A percentile compares a stretch with the other conserved stretches of the same genome.
Evolutionary conservation across 2,329 filamentous ascomycete species (phyloP).

Genomic region (Neofusicoccum ribis): DNA sequence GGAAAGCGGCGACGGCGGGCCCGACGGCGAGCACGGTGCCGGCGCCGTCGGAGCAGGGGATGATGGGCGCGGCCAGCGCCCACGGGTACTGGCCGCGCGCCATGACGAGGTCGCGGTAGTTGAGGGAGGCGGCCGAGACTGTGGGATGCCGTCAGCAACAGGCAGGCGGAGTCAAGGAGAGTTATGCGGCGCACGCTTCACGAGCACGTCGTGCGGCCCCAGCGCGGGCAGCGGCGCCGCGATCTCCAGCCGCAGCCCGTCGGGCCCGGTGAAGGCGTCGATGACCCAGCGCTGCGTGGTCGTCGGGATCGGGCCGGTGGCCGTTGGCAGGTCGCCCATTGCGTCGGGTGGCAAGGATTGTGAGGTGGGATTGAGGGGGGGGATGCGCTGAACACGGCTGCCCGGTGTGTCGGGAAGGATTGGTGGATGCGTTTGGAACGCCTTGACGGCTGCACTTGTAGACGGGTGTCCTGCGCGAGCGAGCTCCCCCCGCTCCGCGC

Average conservation of each 20-base stretch:
- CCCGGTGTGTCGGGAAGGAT: no score
- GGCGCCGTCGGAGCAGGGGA: conserved; percentile 61
- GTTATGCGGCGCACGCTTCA: conserved; percentile 53
- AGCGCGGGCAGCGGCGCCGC: conserved; percentile 55
- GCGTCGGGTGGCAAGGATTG: no score
- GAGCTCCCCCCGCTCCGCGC: no score
- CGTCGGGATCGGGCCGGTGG: not conserved
- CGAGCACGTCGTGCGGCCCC: conserved; percentile 70
- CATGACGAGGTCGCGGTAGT: conserved; percentile 53
- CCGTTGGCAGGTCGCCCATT: no score
- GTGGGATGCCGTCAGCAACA: not conserved
- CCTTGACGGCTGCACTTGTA: no score
- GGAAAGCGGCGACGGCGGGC: conserved; percentile 56
- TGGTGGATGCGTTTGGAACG: no score
- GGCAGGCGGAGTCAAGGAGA: not conserved
- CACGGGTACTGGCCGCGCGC: conserved; percentile 40
- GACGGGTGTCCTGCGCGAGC: no score
- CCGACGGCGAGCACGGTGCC: conserved; percentile 65
- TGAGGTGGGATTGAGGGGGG: no score
- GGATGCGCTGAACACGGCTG: no score
- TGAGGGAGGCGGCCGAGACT: conserved; percentile 51
- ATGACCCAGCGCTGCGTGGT: conserved; percentile 6
- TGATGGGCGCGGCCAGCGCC: conserved; percentile 35
- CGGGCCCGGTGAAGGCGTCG: conserved; percentile 3
- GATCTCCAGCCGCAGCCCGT: conserved; percentile 32